Evolutionary conservation across 1,284 basidiomycete species (phyloP), one percentile per base, ranked within the genome.

Genomic region (Ceratobasidium sp.): DNA sequence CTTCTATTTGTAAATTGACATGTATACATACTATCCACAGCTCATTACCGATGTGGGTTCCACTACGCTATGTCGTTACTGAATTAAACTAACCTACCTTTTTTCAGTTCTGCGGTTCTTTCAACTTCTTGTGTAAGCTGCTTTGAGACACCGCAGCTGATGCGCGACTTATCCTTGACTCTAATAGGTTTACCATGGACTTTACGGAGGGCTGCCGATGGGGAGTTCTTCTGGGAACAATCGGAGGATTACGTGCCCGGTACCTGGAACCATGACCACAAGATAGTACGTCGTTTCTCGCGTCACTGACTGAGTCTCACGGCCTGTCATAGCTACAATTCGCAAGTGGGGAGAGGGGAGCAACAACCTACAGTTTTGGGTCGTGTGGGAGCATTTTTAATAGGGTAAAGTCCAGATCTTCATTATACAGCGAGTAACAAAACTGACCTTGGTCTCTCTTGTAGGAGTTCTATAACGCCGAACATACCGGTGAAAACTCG

Each of bases 391-490:
- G 59, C 59, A 13, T 61, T 43, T 61, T 61, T 16, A 14, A 6
- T 13, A 61, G 59, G 9, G 59, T 61, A n/a, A 13, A 61, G 39
- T 61, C 7, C 27, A 24, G 19, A 14, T 7, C n/a, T 6, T 16
- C n/a, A 43, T 11, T 6, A 19, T 29, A 1, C 6, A 31, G 27
- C 31, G 27, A 2, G 24, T 3, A 8, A 11, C n/a, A 54, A 16
- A 3, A 2, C 31, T 39, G 5, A 37, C 19, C 16, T 22, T 7
- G 2, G 22, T 22, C 19, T n/a, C 19, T 22, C 39, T 39, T 61
- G 14, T n/a, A 61, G 59, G 59, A 22, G 5, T 61, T 61, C 41
- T 41, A 24, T 11, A 61, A 61, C 22, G 59, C 59, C 22, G 59
- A 43, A 22, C 27, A 31, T 31, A 31, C 29, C 8, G 53, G 53